Evolutionary conservation across 2,329 filamentous ascomycete genomes (phyloP).

Genomic region (Magnaporthiopsis incrustans): DNA sequence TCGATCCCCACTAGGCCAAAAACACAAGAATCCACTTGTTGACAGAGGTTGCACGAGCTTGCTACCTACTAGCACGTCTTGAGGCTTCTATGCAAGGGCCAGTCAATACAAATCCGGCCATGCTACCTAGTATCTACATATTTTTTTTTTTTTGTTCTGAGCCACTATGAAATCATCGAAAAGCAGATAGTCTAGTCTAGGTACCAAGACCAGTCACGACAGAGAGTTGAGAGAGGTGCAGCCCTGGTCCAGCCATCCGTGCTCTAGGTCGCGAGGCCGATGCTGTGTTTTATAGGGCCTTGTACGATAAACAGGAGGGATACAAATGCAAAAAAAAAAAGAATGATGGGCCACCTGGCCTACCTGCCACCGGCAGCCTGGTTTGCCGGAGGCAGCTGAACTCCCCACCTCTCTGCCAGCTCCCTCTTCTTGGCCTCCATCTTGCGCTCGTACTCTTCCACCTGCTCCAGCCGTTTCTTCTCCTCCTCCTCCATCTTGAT

Average conservation of each 20-base stretch:
- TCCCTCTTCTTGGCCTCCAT: slow-evolving; percentile 41
- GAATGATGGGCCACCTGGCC: not conserved
- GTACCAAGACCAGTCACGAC: not conserved
- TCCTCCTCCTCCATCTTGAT: slow-evolving; percentile 44
- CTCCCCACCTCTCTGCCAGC: slow-evolving; percentile 37
- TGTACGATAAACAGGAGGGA: not conserved
- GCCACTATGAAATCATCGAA: not conserved
- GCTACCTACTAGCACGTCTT: not conserved
- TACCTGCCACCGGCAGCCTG: slow-evolving; percentile 1
- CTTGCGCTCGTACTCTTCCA: slow-evolving; percentile 52
- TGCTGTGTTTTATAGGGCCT: not conserved
- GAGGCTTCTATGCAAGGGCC: not conserved
- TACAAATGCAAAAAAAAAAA: not conserved
- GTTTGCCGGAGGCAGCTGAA: slow-evolving; percentile 9
- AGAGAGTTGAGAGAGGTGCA: not conserved
- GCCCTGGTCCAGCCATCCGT: not conserved
- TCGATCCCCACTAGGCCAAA: too few species aligned
- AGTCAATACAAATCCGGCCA: not conserved
- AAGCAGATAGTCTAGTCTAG: not conserved
- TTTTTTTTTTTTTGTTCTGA: not conserved
- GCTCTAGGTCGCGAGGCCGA: not conserved
- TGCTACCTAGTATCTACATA: not conserved
- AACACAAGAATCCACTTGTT: too few species aligned
- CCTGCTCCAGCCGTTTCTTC: slow-evolving; percentile 43
- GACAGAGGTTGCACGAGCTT: too few species aligned